phyloP scores from a whole-genome alignment of 805 yeast species.

The Wickerhamiella shivajii region DNA sequence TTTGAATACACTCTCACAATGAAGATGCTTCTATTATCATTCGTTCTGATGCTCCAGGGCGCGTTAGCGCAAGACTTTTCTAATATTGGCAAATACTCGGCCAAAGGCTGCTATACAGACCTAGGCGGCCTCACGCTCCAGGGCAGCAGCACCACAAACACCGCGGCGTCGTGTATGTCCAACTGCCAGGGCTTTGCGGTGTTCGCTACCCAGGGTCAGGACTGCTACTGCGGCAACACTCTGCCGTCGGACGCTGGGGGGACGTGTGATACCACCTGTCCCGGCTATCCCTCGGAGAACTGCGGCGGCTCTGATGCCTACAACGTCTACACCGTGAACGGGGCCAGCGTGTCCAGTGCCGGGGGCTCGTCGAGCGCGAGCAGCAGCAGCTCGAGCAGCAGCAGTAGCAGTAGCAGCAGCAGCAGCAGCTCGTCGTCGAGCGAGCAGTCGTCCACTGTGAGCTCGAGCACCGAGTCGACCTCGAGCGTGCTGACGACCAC shows the following conservation, averaged over 20 bases:
- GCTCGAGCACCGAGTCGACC: conserved; percentile 14
- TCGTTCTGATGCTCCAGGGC: conserved; percentile 1
- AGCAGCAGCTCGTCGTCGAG: conserved; percentile 21
- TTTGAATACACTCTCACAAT: too few relatives aligned
- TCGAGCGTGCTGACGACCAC: not conserved
- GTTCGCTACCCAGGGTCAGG: conserved; percentile 36
- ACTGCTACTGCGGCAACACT: conserved; percentile 54
- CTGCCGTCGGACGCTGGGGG: conserved; percentile 22
- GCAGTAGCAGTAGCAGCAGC: conserved; percentile 16
- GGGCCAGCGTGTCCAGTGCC: conserved; percentile 9
- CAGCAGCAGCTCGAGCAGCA: conserved; percentile 7
- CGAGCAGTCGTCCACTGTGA: conserved; percentile 19
- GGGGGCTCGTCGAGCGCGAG: conserved; percentile 9
- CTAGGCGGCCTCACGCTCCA: conserved; percentile 26
- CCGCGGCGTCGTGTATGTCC: conserved; percentile 40
- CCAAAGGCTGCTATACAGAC: conserved; percentile 30
- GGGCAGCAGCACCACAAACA: conserved; percentile 43
- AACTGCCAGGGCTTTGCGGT: conserved; percentile 28
- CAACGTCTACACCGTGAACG: conserved; percentile 20
- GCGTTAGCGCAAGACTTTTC: conserved; percentile 5
- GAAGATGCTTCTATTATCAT: too few relatives aligned
- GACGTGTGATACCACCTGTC: conserved; percentile 35
- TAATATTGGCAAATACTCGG: conserved; percentile 7
- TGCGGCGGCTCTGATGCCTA: conserved; percentile 49
- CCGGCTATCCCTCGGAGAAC: conserved; percentile 43